phyloP scores from a whole-genome alignment of 805 yeast species.

The Hanseniaspora thailandica region DNA sequence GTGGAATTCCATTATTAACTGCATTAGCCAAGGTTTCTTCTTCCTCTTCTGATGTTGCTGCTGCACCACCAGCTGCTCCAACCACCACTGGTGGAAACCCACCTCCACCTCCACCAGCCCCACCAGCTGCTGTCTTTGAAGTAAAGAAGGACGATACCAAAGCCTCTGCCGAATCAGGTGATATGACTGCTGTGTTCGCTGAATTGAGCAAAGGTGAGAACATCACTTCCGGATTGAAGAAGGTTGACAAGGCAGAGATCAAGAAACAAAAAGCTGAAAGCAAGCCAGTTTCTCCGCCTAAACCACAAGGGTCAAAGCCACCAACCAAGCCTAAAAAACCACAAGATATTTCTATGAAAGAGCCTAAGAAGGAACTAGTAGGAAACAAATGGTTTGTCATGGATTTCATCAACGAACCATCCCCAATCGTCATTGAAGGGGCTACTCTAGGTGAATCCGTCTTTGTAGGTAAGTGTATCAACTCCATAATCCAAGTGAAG shows the following conservation, averaged over 20 bases:
- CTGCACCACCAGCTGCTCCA: conserved; percentile 24
- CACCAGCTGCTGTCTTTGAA: conserved; percentile 63
- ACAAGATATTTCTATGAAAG: conserved; percentile 40
- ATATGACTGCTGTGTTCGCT: conserved; percentile 84
- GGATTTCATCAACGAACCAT: conserved; percentile 53
- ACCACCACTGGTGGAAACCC: conserved; percentile 35
- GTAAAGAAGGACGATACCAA: conserved; percentile 23
- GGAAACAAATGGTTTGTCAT: conserved; percentile 87
- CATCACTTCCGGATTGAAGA: conserved; percentile 75
- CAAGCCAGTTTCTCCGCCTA: conserved; percentile 32
- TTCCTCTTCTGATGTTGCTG: conserved; percentile 20
- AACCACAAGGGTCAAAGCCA: conserved; percentile 17
- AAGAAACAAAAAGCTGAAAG: conserved; percentile 35
- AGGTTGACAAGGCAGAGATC: conserved; percentile 86
- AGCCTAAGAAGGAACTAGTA: conserved; percentile 57
- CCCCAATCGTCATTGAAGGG: conserved; percentile 55
- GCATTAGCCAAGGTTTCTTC: conserved; percentile 31
- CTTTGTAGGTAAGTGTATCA: conserved; percentile 70
- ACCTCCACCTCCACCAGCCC: conserved; percentile 91
- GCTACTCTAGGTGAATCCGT: conserved; percentile 71
- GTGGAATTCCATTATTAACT: conserved; percentile 47
- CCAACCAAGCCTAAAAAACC: conserved; percentile 85
- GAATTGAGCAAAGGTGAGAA: conserved; percentile 75
- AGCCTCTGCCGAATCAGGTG: conserved; percentile 31
- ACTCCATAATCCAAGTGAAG: conserved; percentile 63